Evolutionary conservation across 1,284 basidiomycete species (phyloP).

Genomic region (Caloboletus inedulis): DNA sequence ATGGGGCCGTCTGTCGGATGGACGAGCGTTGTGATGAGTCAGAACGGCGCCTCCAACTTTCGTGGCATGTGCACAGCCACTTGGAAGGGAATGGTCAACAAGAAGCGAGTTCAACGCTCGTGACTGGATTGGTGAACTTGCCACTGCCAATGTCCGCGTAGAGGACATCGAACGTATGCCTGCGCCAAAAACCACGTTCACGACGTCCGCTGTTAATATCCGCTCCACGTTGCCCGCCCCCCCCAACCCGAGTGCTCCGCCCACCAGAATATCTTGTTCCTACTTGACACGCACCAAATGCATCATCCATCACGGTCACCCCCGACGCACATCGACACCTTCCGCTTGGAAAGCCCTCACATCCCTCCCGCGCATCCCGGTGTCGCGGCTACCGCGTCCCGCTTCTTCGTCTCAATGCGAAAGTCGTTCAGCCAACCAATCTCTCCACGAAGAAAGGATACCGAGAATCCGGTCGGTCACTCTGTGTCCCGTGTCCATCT

Average conservation of each 20-base stretch:
- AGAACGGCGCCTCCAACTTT: background rate
- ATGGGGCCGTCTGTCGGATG: too few species aligned
- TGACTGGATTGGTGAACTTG: background rate
- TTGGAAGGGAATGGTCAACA: background rate
- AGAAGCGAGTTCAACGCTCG: background rate
- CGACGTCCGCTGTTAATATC: background rate
- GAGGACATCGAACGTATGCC: conserved; percentile 15
- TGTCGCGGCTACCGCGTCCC: conserved; percentile 26
- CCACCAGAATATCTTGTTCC: background rate
- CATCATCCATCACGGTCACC: conserved; percentile 19
- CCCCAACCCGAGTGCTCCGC: background rate
- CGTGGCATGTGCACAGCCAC: conserved; percentile 14
- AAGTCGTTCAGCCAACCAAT: conserved; percentile 26
- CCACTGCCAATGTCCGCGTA: background rate
- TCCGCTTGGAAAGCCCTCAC: background rate
- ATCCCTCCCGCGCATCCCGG: conserved; percentile 7
- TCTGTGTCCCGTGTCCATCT: background rate
- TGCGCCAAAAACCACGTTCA: background rate
- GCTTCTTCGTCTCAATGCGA: conserved; percentile 32
- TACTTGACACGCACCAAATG: conserved; percentile 14
- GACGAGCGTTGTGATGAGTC: conserved; percentile 1
- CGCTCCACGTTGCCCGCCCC: conserved; percentile 2
- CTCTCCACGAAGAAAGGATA: conserved; percentile 22
- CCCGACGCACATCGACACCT: conserved; percentile 12
- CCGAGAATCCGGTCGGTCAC: conserved; percentile 18